These are phyloP conservation scores for Grosmannia serpens DNA, from an alignment of 2,329 filamentous ascomycete genomes.

Conservation along the genomic window DNA sequence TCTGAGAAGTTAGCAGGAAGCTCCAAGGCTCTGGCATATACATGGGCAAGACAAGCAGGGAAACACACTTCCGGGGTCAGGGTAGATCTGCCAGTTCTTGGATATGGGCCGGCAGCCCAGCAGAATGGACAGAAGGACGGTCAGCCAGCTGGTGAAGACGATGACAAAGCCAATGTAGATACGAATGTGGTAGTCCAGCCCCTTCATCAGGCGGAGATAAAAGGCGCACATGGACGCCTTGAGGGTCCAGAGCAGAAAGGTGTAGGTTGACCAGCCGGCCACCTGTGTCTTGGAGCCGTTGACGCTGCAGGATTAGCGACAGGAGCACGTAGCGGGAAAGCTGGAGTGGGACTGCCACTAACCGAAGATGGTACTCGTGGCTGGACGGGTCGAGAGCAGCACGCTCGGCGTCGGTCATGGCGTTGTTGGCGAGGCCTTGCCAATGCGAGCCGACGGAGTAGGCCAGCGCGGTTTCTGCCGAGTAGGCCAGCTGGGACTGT, in stretches of 20 bases:
- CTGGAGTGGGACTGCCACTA: not conserved
- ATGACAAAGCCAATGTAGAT: constrained; percentile 23
- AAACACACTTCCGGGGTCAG: constrained; percentile 26
- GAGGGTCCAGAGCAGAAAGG: constrained; percentile 16
- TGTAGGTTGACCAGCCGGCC: constrained; percentile 18
- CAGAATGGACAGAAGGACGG: constrained; percentile 21
- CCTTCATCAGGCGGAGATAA: constrained; percentile 20
- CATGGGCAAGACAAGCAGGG: not conserved
- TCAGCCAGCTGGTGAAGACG: constrained; percentile 22
- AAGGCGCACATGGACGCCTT: constrained; percentile 19
- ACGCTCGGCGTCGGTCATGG: constrained; percentile 20
- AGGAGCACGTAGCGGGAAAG: not conserved
- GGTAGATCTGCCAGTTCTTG: constrained; percentile 30
- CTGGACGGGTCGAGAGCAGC: constrained; percentile 15
- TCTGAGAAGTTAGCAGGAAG: constrained; percentile 9
- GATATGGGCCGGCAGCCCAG: constrained; percentile 23
- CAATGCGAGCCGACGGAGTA: constrained; percentile 18
- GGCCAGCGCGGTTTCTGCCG: constrained; percentile 18
- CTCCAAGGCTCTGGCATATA: not conserved
- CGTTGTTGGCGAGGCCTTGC: constrained; percentile 22
- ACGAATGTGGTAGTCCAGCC: constrained; percentile 17
- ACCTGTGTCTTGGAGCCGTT: constrained; percentile 24
- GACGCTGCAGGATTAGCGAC: constrained; percentile 12
- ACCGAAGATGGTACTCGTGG: constrained; percentile 19
- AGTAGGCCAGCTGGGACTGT: constrained; percentile 4